Evolutionary conservation across 768 basidiomycete genomes (phyloP).

Genomic region (Plicaturopsis crispa): DNA sequence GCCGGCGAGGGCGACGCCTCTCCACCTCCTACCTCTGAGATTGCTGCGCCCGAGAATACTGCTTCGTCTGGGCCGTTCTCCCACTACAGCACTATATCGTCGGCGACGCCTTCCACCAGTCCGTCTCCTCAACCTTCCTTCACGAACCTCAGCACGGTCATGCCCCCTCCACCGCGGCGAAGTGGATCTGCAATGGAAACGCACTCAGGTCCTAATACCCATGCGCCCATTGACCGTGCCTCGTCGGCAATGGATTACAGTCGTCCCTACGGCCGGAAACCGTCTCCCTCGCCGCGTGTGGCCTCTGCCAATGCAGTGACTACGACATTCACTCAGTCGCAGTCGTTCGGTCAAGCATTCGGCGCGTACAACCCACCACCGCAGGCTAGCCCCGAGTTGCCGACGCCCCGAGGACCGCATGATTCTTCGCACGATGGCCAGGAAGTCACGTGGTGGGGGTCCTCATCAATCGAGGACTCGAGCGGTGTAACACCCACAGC

Average conservation of each 20-base stretch:
- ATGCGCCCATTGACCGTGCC: slow-evolving; percentile 56
- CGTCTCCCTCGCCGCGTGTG: slow-evolving; percentile 42
- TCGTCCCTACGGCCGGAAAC: slow-evolving; percentile 35
- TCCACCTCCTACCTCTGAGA: slow-evolving; percentile 29
- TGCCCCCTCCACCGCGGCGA: slow-evolving; percentile 41
- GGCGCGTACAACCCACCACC: slow-evolving; percentile 30
- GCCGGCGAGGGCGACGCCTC: slow-evolving; percentile 75
- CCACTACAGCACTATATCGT: slow-evolving; percentile 89
- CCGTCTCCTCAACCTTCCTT: slow-evolving; percentile 68
- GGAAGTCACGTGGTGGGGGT: slow-evolving; percentile 61
- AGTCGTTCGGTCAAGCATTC: slow-evolving; percentile 24
- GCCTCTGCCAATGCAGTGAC: slow-evolving; percentile 45
- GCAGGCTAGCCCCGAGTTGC: slow-evolving; percentile 20
- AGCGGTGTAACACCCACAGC: slow-evolving; percentile 57
- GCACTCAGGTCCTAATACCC: slow-evolving; percentile 37
- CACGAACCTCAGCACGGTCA: slow-evolving; percentile 25
- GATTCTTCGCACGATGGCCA: slow-evolving; percentile 21
- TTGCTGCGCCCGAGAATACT: slow-evolving; percentile 23
- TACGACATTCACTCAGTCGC: slow-evolving; percentile 40
- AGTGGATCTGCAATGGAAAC: slow-evolving; percentile 66
- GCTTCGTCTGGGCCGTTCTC: slow-evolving; percentile 75
- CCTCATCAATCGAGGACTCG: slow-evolving; percentile 29
- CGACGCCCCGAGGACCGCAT: slow-evolving; percentile 15
- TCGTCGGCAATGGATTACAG: slow-evolving; percentile 74
- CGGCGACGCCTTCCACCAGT: slow-evolving; percentile 63